Evolutionary conservation across 2,329 filamentous ascomycete species (phyloP).

Genomic region (Fusarium coffeatum): DNA sequence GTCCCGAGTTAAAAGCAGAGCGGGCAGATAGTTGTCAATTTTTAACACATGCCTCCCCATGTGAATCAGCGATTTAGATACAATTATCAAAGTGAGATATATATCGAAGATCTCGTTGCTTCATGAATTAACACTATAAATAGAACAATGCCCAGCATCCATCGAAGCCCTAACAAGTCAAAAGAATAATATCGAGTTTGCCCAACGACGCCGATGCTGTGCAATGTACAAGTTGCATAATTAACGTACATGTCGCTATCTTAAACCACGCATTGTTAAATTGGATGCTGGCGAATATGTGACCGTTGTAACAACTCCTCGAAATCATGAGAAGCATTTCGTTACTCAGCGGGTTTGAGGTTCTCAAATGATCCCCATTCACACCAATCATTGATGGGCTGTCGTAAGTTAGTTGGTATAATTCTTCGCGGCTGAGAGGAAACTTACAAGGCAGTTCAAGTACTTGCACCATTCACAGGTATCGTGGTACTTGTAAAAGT

Average conservation of each 20-base stretch:
- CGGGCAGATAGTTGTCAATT: neutral
- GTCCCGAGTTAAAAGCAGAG: neutral
- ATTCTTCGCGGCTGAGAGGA: neutral
- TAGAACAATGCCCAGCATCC: conserved; percentile 6
- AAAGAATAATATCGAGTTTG: conserved; percentile 18
- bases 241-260: conserved; percentile 23
- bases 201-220: conserved; percentile 52
- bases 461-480: conserved; percentile 95
- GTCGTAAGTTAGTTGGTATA: conserved; percentile 38
- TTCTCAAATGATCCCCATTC: conserved; percentile 59
- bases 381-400: conserved; percentile 77
- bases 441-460: conserved; percentile 88
- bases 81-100: neutral
- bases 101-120: conserved; percentile 27
- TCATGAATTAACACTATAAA: conserved; percentile 30
- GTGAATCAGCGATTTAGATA: neutral
- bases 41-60: neutral
- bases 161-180: conserved; percentile 3
- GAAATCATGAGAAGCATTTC: neutral
- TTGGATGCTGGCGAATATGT: neutral
- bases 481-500: conserved; percentile 82
- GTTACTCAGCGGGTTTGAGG: neutral
- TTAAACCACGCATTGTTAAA: conserved; percentile 10
- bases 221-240: conserved; percentile 39
- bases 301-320: neutral